Conservation (phyloP, 2,329 filamentous ascomycete genomes). For the Aspergillus carbonarius region DNA sequence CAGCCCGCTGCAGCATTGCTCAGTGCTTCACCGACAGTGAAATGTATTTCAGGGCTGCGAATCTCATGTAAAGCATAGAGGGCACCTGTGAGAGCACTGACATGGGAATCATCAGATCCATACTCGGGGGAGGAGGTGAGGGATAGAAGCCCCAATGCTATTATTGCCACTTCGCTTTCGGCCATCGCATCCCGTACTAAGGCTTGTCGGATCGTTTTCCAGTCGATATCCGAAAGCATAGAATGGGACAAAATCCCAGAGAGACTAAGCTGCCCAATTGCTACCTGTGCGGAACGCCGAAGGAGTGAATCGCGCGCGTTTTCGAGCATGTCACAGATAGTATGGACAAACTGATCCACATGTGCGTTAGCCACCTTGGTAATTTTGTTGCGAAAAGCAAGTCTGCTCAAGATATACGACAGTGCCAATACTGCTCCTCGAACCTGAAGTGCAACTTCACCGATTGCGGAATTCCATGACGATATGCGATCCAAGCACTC, state of each 20-base stretch:
- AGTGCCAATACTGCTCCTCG: conserved; percentile 62
- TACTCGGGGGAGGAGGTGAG: conserved; percentile 50
- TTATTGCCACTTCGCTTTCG: conserved; percentile 77
- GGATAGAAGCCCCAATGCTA: conserved; percentile 74
- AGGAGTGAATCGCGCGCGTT: conserved; percentile 56
- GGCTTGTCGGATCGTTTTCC: conserved; percentile 58
- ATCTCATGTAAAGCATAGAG: conserved; percentile 79
- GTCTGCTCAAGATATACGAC: conserved; percentile 58
- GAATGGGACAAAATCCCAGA: conserved; percentile 52
- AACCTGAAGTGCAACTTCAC: conserved; percentile 58
- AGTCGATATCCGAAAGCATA: conserved; percentile 27
- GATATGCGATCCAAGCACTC: conserved; percentile 49
- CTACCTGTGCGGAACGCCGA: conserved; percentile 57
- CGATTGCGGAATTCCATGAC: conserved; percentile 60
- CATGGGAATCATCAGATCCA: conserved; percentile 31
- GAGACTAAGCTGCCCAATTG: conserved; percentile 62
- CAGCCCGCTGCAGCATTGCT: conserved; percentile 76
- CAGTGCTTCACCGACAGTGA: conserved; percentile 85
- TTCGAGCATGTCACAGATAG: conserved; percentile 54
- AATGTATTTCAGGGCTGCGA: conserved; percentile 82
- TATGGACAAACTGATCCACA: conserved; percentile 44
- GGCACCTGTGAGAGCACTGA: conserved; percentile 59
- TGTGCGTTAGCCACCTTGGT: conserved; percentile 35
- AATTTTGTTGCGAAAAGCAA: conserved; percentile 50
- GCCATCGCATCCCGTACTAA: conserved; percentile 70